phyloP scores from a whole-genome alignment of 805 yeast species.

The Candida andamanensis region DNA sequence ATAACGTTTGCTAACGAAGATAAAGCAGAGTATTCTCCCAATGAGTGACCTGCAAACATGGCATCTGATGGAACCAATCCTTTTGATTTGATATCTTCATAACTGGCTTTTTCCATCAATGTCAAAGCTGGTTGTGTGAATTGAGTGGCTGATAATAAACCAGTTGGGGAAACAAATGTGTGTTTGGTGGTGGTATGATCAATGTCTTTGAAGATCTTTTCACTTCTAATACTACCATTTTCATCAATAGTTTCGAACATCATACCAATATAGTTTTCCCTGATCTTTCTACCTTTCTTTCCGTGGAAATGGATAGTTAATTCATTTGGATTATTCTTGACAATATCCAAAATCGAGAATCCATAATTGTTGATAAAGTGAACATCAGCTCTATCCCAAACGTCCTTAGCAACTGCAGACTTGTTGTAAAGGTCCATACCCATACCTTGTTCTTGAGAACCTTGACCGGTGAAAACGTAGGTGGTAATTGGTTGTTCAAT shows the following conservation, averaged over 20 bases:
- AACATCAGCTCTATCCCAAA: constrained; percentile 96
- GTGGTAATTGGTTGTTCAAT: constrained; percentile 97
- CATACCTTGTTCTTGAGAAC: constrained; percentile 99
- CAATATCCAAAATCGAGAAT: constrained; percentile 94
- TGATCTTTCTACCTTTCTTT: constrained; percentile 90
- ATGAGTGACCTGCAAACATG: constrained; percentile 97
- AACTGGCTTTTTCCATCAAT: constrained; percentile 97
- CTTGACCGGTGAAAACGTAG: constrained; percentile 98
- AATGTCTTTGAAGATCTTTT: constrained; percentile 92
- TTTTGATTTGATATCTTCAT: constrained; percentile 94
- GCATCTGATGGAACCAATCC: constrained; percentile 92
- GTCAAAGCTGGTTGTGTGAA: constrained; percentile 99
- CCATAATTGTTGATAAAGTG: constrained; percentile 95
- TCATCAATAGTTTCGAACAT: constrained; percentile 92
- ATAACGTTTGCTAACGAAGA: constrained; percentile 96
- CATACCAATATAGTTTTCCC: constrained; percentile 94
- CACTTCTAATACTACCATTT: constrained; percentile 78
- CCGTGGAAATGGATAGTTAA: constrained; percentile 97
- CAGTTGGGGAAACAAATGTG: constrained; percentile 90
- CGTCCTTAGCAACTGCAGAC: constrained; percentile 86
- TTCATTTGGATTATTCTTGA: constrained; percentile 91
- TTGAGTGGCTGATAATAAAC: constrained; percentile 95
- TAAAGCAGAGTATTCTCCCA: constrained; percentile 98
- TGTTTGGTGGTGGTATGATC: constrained; percentile 73
- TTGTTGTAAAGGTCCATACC: constrained; percentile 97